Evolutionary conservation across 1,139 yeast species (phyloP), one percentile per base, ranked within the genome.

Genomic region (Blastobotrys persicus): DNA sequence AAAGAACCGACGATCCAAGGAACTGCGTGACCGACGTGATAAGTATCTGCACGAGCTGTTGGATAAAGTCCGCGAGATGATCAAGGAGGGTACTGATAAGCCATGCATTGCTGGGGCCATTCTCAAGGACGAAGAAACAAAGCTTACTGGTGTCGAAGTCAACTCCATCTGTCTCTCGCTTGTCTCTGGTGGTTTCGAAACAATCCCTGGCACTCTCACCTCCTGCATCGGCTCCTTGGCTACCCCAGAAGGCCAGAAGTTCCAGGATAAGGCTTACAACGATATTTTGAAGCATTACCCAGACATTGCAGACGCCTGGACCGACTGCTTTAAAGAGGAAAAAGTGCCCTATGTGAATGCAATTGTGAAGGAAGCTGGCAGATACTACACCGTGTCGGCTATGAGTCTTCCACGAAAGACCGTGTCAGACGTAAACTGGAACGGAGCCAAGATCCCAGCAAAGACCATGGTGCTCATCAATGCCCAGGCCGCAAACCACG

Each of bases 111-210:
- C 78, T 13, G 80, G 79, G 3, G 64, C 66, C 34, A 66, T 75
- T 2, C 59, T 73, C n/a, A 62, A 68, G 42, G 67, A 64, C 40
- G 61, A 60, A 11, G 62, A 60, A 34, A 50, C 65, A 16, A 60
- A 58, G 51, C 58, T 63, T 26, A 45, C 54, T 23, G 54, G 59
- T 19, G 58, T 66, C 7, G 88, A 84, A 59, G 65, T 82, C 44
- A 75, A 74, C 52, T 79, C 86, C 34, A 73, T 82, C 16, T 83
- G 88, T 59, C 67, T 84, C 42, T 81, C 89, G 0, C 78, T 84
- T 79, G 81, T 85, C 0, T 81, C 88, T 61, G 91, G 89, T 11
- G 92, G 91, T 0, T 68, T 85, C 37, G 91, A 85, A 60, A 85
- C 85, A 53, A 79, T 83, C 1, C 82, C 88, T 0, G 71, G 83